Conservation (phyloP, 768 basidiomycete species). For the Tephrocybe sp. region DNA sequence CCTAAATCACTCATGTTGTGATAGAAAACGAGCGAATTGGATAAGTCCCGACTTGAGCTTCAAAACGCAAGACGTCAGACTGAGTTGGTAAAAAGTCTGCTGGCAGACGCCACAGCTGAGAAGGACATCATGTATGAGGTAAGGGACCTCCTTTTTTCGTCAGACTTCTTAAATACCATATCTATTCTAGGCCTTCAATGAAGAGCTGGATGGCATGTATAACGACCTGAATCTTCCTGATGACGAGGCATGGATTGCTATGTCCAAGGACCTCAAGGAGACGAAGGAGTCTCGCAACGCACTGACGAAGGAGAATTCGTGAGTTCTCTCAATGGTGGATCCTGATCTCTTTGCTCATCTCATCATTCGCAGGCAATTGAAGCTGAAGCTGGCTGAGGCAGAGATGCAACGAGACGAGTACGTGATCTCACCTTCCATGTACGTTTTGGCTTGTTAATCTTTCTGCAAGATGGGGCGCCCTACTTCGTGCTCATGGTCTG, state of each 20-base stretch:
- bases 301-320: slow-evolving; percentile 82
- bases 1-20: not conserved
- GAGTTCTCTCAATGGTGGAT: slow-evolving; percentile 26
- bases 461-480: slow-evolving; percentile 58
- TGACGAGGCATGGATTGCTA: slow-evolving; percentile 79
- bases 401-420: slow-evolving; percentile 83
- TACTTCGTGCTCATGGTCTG: slow-evolving; percentile 53
- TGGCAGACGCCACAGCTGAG: slow-evolving; percentile 78
- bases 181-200: slow-evolving; percentile 78
- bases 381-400: slow-evolving; percentile 64
- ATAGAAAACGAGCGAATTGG: slow-evolving; percentile 65
- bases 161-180: slow-evolving; percentile 3
- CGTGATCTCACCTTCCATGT: slow-evolving; percentile 27
- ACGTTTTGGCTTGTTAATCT: slow-evolving; percentile 4
- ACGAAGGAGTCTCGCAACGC: slow-evolving; percentile 78
- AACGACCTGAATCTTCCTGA: slow-evolving; percentile 81
- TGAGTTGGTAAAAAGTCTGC: slow-evolving; percentile 75
- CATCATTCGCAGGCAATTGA: slow-evolving; percentile 53
- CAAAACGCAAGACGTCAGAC: slow-evolving; percentile 71
- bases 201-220: slow-evolving; percentile 90
- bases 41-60: slow-evolving; percentile 61
- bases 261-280: slow-evolving; percentile 68
- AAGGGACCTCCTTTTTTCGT: not conserved
- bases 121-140: slow-evolving; percentile 95
- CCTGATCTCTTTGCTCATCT: slow-evolving; percentile 1